phyloP scores from a whole-genome alignment of 345 rosid genomes.

The Eucalyptus regnans region DNA sequence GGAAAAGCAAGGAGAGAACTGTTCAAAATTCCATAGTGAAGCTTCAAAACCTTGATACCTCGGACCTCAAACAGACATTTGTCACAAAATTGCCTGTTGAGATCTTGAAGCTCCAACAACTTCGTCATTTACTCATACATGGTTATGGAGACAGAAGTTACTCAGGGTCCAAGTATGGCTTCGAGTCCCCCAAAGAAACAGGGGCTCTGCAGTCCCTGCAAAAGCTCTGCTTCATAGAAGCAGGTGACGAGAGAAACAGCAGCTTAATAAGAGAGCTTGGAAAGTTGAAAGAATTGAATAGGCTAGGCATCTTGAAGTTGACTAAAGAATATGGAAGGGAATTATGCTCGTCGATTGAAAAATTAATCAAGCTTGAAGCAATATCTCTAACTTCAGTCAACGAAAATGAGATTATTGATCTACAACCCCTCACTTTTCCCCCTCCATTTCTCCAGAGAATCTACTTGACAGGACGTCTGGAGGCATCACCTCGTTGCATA shows the following conservation, averaged over 20 bases:
- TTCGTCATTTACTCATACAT: slow-evolving; percentile 18
- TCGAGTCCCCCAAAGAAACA: slow-evolving; percentile 5
- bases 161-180: slow-evolving; percentile 6
- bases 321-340: slow-evolving; percentile 18
- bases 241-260: not conserved
- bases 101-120: slow-evolving; percentile 16
- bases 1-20: slow-evolving; percentile 7
- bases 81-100: slow-evolving; percentile 16
- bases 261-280: slow-evolving; percentile 13
- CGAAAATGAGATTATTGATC: slow-evolving; percentile 15
- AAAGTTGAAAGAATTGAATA: slow-evolving; percentile 17
- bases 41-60: slow-evolving; percentile 28
- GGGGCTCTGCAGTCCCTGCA: slow-evolving; percentile 16
- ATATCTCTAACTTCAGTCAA: slow-evolving; percentile 10
- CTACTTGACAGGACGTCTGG: slow-evolving; percentile 12
- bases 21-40: slow-evolving; percentile 21
- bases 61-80: slow-evolving; percentile 26
- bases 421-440: slow-evolving; percentile 3
- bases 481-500: slow-evolving; percentile 9
- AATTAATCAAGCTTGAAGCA: slow-evolving; percentile 9
- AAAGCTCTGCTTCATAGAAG: slow-evolving; percentile 23
- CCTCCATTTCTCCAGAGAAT: slow-evolving; percentile 7
- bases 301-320: slow-evolving; percentile 21
- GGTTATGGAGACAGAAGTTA: slow-evolving; percentile 9
- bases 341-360: slow-evolving; percentile 13